Base-by-base conservation (phyloP, 2,329 filamentous ascomycete genomes). In the Diaporthe sp. region DNA sequence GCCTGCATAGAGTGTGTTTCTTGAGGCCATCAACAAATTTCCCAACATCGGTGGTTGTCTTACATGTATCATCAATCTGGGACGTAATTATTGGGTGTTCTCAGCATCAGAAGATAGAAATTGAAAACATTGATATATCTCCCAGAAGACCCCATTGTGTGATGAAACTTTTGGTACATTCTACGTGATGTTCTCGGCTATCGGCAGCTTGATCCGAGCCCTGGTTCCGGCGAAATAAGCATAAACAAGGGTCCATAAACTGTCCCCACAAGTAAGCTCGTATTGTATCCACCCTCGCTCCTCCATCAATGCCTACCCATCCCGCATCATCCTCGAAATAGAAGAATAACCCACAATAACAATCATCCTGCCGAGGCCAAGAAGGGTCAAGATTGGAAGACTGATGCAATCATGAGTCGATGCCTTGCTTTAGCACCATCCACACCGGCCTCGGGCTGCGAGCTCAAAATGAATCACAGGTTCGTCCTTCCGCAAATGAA, bases 241-340 rank as follows among this genome's bases (percentile, higher is more conserved):
- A 55, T 70, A 70, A 68, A 70, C 47, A 70, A 7, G 65, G 65
- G 9, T 28, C n/a, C 13, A 55, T 42, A 22, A 7, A 28, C 10
- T 20, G 25, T 70, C 63, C 34, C 63, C 63, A 68, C 63, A 68
- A 68, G 63, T 53, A 68, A 68, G 31, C 47, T 68, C 63, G 63
- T 68, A 53, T 68, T 37, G 44, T 10, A 68, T 25, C 44, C 61
- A 65, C 61, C 42, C 44, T 6, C 63, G 31, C 22, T 68, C 63
- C 63, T 39, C 44, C 44, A 39, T 53, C 44, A 63, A 51, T 51
- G 44, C 44, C 63, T 39, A 12, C 20, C 10, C 47, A 25, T 22
- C 44, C 47, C 31, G 61, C 47, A 31, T 25, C 20, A 10, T 20
- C 13, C 63, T 51, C 3, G 31, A 68, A 53, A 68, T 20, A 68